Evolutionary conservation across 805 yeast genomes (phyloP), one percentile per base, ranked within the genome.

Genomic region (Cyberlindnera euphorbiae): DNA sequence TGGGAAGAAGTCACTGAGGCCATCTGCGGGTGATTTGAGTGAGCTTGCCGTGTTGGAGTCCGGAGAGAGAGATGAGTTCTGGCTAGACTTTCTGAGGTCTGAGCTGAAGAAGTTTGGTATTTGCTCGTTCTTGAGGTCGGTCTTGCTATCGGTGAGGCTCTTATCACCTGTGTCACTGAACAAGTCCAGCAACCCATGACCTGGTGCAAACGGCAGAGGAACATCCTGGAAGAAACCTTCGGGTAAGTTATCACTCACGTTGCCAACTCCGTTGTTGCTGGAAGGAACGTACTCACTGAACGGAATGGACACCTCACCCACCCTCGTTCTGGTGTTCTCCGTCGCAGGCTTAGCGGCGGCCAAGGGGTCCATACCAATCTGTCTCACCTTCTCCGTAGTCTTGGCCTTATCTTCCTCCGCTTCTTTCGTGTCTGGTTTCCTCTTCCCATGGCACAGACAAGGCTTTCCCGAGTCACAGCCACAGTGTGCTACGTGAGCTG

Each of bases 151-250:
- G 34, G 14, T n/a, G 30, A 12, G 11, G 21, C 19, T 26, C 33
- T 13, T 27, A 11, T 13, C 17, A 26, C 25, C 12, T 17, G 35
- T 32, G 8, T 41, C 39, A 8, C 44, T 17, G 29, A 67, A 63
- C 38, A 64, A 52, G 42, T 69, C 74, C 30, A 68, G 41, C 14
- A 66, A 50, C 1, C 73, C 73, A 38, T 54, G 60, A 6, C 61
- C 55, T 1, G 60, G 50, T 27, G 58, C 62, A 41, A 58, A 60
- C 5, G 61, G 62, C 10, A 56, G 30, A 7, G 60, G 59, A 11
- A 58, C 58, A 33, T 61, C 66, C 19, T 53, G 59, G 29, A 59
- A 52, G 27, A 53, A 47, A 5, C 47, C 53, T 21, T 46, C 44
- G 6, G 49, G 46, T 8, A 52, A 28, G 7, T 33, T 38, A 24